Evolutionary conservation across 1,139 yeast species (phyloP).

Genomic region (Yarrowia galli): DNA sequence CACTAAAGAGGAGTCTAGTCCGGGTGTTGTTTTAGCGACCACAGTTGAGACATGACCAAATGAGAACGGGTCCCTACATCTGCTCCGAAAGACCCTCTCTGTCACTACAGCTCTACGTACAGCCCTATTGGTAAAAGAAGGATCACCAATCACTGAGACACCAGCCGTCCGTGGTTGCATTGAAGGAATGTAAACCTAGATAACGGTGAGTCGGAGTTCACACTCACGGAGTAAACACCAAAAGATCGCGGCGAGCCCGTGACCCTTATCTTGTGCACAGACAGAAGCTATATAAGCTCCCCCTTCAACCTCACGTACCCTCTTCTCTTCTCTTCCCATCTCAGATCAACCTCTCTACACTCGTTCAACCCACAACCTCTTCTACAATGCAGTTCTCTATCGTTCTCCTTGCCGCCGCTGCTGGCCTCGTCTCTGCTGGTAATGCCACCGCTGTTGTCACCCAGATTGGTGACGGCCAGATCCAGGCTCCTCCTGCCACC

Average conservation of each 20-base stretch:
- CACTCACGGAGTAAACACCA: constrained; percentile 8
- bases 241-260: neutral
- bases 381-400: constrained; percentile 26
- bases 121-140: neutral
- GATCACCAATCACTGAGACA: neutral
- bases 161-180: constrained; percentile 18
- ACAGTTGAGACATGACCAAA: too few species aligned
- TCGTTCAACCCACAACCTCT: neutral
- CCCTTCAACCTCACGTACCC: neutral
- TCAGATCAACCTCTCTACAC: constrained; percentile 16
- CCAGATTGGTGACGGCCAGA: constrained; percentile 36
- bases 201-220: neutral
- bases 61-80: too few species aligned
- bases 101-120: neutral
- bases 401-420: constrained; percentile 29
- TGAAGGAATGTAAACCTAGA: constrained; percentile 27
- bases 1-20: neutral
- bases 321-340: constrained; percentile 2
- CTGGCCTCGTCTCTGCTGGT: constrained; percentile 21
- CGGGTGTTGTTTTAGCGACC: neutral
- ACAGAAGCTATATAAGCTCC: constrained; percentile 1
- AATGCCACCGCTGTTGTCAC: constrained; percentile 32
- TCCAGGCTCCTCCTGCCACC: constrained; percentile 30
- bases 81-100: too few species aligned
- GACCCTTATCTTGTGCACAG: neutral